phyloP scores from a whole-genome alignment of 768 basidiomycete species.

The Leccinum obscurum region DNA sequence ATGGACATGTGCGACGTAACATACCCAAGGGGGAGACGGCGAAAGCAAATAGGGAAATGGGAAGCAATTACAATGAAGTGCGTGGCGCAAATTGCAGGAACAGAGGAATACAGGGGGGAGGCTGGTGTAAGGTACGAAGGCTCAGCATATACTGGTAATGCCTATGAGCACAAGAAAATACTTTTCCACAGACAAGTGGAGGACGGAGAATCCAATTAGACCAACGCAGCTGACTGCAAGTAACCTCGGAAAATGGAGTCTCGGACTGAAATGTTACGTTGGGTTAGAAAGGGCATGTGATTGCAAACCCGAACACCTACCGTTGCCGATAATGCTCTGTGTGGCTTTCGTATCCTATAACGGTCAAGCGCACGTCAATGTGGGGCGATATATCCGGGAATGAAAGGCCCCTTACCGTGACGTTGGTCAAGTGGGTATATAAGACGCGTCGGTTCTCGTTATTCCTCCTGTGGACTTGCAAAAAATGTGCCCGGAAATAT shows the following conservation, averaged over 20 bases:
- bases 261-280: conserved; percentile 45
- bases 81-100: neutral
- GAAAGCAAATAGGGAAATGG: conserved; percentile 4
- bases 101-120: conserved; percentile 4
- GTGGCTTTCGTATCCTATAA: conserved; percentile 79
- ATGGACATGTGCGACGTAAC: conserved; percentile 9
- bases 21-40: neutral
- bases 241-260: conserved; percentile 78
- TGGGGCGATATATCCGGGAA: neutral
- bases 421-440: conserved; percentile 80
- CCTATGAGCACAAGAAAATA: conserved; percentile 12
- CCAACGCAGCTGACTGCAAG: conserved; percentile 68
- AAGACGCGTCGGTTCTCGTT: conserved; percentile 80
- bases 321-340: conserved; percentile 79
- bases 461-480: conserved; percentile 75
- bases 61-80: conserved; percentile 5
- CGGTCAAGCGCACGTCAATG: conserved; percentile 7
- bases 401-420: conserved; percentile 52
- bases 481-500: conserved; percentile 87
- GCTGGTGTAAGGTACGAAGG: conserved; percentile 8
- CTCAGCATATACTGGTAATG: neutral
- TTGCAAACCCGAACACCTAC: conserved; percentile 38
- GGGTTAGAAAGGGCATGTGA: conserved; percentile 8
- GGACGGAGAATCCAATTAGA: conserved; percentile 37
- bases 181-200: neutral